A percentile compares a stretch with the other conserved stretches of the same genome.
Conservation (phyloP, 345 rosid species). For the Gossypium australe region DNA sequence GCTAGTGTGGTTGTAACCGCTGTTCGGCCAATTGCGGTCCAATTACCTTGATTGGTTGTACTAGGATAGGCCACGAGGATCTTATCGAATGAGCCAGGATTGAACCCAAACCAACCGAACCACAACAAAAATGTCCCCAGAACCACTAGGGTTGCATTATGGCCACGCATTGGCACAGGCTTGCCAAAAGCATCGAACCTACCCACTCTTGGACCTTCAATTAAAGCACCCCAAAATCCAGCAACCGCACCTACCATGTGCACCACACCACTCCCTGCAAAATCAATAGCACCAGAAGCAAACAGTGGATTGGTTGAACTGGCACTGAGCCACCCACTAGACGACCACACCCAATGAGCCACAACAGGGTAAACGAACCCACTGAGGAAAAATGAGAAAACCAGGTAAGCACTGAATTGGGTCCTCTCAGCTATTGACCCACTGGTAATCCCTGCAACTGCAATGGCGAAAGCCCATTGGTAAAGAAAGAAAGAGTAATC, state of each 20-base stretch:
- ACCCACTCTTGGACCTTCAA: conserved; percentile 58
- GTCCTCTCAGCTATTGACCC: conserved; percentile 72
- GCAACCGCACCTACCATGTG: conserved; percentile 52
- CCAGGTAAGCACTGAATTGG: conserved; percentile 62
- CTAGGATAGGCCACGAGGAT: conserved; percentile 47
- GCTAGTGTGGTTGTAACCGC: conserved; percentile 52
- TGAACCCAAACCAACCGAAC: conserved; percentile 72
- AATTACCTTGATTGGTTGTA: conserved; percentile 47
- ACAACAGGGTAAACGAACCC: conserved; percentile 62
- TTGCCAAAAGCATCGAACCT: conserved; percentile 55
- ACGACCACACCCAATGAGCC: conserved; percentile 65
- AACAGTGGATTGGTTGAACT: conserved; percentile 32
- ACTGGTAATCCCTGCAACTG: conserved; percentile 63
- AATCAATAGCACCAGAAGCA: conserved; percentile 61
- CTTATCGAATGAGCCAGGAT: conserved; percentile 48
- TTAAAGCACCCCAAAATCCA: conserved; percentile 51
- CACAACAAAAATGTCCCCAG: conserved; percentile 53
- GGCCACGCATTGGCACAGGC: conserved; percentile 50
- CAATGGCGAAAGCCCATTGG: conserved; percentile 71
- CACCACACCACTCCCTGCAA: conserved; percentile 60
- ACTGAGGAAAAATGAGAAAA: conserved; percentile 57
- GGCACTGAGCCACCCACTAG: conserved; percentile 55
- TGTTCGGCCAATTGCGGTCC: conserved; percentile 47
- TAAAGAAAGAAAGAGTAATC: conserved; percentile 55
- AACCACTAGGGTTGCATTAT: conserved; percentile 54